Percentiles rank a stretch among this genome's conserved stretches.
phyloP scores from a whole-genome alignment of 345 rosid genomes.

The Ceriops zippeliana region DNA sequence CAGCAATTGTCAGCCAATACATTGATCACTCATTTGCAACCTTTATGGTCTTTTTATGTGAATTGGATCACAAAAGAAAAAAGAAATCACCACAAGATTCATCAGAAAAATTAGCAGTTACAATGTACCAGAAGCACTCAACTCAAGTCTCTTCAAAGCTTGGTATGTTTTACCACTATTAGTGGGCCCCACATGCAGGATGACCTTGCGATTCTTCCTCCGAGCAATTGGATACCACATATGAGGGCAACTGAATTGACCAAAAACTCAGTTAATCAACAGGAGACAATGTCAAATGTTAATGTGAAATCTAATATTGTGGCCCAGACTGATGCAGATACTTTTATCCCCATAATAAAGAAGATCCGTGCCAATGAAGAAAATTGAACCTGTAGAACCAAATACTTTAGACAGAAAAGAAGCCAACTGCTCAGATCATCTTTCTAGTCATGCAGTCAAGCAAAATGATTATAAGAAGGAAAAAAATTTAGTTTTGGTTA shows the following conservation, averaged over 20 bases:
- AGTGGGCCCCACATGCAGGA: slow-evolving; percentile 90
- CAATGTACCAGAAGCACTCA: slow-evolving; percentile 71
- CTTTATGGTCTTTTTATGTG: background rate
- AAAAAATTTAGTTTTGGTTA: too few species aligned
- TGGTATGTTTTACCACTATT: slow-evolving; percentile 90
- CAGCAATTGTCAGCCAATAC: background rate
- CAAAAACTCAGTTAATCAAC: slow-evolving; percentile 7
- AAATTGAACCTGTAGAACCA: too few species aligned
- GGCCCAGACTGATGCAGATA: background rate
- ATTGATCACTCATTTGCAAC: background rate
- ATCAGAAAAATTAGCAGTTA: slow-evolving; percentile 6
- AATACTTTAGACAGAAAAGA: too few species aligned
- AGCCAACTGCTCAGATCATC: background rate
- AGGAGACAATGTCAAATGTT: background rate
- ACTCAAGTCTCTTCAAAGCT: slow-evolving; percentile 70
- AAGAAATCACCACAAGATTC: background rate
- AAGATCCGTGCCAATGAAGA: too few species aligned
- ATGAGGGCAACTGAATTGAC: slow-evolving; percentile 61
- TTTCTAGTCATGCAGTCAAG: too few species aligned
- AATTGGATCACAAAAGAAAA: background rate
- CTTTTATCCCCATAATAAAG: background rate
- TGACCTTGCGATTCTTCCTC: slow-evolving; percentile 67
- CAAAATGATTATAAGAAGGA: background rate
- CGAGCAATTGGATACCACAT: slow-evolving; percentile 86
- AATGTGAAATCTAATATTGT: background rate